Conservation (phyloP, 768 basidiomycete species). For the Podaxis sp. region DNA sequence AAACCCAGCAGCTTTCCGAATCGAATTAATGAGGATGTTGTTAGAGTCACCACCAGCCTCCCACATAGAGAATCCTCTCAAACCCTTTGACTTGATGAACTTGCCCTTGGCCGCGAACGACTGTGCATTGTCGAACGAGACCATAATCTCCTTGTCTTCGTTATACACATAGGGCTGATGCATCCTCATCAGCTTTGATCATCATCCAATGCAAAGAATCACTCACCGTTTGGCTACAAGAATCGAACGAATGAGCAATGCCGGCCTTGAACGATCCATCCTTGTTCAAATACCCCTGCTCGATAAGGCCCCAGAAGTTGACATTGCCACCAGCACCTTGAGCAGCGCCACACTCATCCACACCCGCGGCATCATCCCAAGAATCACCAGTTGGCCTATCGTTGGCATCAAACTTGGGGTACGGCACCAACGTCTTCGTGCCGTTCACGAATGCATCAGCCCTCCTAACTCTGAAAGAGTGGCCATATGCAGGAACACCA, state of each 20-base stretch:
- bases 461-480: constrained; percentile 61
- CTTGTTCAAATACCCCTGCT: constrained; percentile 49
- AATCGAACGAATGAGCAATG: constrained; percentile 55
- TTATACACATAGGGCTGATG: constrained; percentile 46
- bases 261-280: constrained; percentile 47
- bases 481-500: constrained; percentile 82
- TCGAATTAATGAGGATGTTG: constrained; percentile 42
- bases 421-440: constrained; percentile 40
- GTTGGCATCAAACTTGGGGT: constrained; percentile 51
- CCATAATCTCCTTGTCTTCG: constrained; percentile 39
- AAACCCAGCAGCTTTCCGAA: constrained; percentile 31
- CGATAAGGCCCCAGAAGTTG: constrained; percentile 67
- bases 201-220: not conserved
- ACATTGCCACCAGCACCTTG: constrained; percentile 49
- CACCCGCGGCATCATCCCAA: constrained; percentile 54
- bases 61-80: constrained; percentile 72
- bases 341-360: constrained; percentile 57
- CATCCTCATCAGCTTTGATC: not conserved
- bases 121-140: constrained; percentile 48
- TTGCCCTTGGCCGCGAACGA: constrained; percentile 51
- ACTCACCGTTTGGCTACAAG: constrained; percentile 72
- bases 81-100: constrained; percentile 48
- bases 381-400: constrained; percentile 56
- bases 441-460: constrained; percentile 42
- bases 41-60: constrained; percentile 66